Percentiles rank a stretch among this genome's conserved stretches.
These are phyloP conservation scores for Penicillium ucsense DNA, from an alignment of 495 filamentous ascomycete species.

Conservation along the genomic window DNA sequence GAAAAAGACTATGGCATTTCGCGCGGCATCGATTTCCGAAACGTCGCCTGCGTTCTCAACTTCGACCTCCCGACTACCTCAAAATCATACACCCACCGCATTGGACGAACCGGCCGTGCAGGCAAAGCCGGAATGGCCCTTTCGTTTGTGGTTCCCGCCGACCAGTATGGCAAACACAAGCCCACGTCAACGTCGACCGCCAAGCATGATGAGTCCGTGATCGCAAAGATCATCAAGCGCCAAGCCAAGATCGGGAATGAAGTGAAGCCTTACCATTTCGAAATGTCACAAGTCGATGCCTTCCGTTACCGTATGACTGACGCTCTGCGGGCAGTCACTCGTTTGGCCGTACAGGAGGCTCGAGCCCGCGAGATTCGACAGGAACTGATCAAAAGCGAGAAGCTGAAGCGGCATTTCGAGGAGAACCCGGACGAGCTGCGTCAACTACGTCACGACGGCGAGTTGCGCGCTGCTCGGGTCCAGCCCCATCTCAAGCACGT, in stretches of 20 bases:
- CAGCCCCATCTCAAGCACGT: conserved; percentile 92
- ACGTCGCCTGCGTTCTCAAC: conserved; percentile 91
- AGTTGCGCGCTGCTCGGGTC: conserved; percentile 65
- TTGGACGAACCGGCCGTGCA: conserved; percentile 86
- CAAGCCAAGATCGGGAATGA: conserved; percentile 67
- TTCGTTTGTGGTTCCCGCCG: conserved; percentile 80
- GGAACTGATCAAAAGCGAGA: conserved; percentile 86
- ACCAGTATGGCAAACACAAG: conserved; percentile 77
- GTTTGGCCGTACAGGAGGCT: conserved; percentile 79
- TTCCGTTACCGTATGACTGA: conserved; percentile 95
- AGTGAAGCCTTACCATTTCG: conserved; percentile 82
- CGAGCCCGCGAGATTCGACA: conserved; percentile 76
- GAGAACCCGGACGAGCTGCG: conserved; percentile 87
- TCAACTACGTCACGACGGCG: conserved; percentile 83
- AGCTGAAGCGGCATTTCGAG: conserved; percentile 89
- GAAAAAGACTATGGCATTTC: conserved; percentile 89
- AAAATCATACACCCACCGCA: conserved; percentile 92
- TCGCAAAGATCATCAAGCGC: conserved; percentile 60
- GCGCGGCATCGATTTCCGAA: conserved; percentile 91
- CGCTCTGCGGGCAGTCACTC: conserved; percentile 71
- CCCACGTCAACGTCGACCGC: conserved; percentile 63
- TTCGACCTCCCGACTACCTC: conserved; percentile 84
- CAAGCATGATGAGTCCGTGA: conserved; percentile 74
- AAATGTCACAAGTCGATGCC: conserved; percentile 83
- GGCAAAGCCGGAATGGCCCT: conserved; percentile 87